Evolutionary conservation across 78 protist species (phyloP).

Genomic region (Tieghemostelium lacteum): DNA sequence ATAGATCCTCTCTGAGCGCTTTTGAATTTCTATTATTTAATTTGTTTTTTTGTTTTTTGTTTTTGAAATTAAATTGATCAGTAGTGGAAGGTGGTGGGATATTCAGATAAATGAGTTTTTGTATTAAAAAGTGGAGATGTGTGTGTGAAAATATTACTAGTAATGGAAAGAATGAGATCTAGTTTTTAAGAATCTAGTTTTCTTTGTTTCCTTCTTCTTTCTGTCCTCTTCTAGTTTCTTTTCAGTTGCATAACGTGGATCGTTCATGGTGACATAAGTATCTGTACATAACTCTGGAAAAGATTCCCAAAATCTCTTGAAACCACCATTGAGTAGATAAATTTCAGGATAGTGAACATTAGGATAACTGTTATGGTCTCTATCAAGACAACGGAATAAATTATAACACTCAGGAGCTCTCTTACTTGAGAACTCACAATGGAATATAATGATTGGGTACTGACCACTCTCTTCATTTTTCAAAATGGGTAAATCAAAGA

Average conservation of each 20-base stretch:
- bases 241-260: conserved; percentile 17
- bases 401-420: conserved; percentile 84
- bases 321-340: conserved; percentile 85
- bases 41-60: background rate
- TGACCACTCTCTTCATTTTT: background rate
- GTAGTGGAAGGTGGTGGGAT: background rate
- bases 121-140: background rate
- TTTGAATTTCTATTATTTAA: background rate
- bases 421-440: conserved; percentile 90
- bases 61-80: too few relatives aligned
- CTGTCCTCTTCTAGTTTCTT: conserved; percentile 43
- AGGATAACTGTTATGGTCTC: conserved; percentile 76
- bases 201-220: conserved; percentile 47
- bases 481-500: background rate
- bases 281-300: conserved; percentile 17
- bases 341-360: conserved; percentile 79
- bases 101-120: too few relatives aligned
- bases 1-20: background rate
- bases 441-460: conserved; percentile 71
- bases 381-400: conserved; percentile 75
- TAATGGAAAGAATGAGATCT: conserved; percentile 63
- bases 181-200: conserved; percentile 11
- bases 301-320: conserved; percentile 77
- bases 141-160: background rate
- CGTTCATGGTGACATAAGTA: conserved; percentile 53